Percentiles rank a stretch among this genome's conserved stretches.
phyloP scores from a whole-genome alignment of 768 basidiomycete species.

The Xerocomus potaroensis region DNA sequence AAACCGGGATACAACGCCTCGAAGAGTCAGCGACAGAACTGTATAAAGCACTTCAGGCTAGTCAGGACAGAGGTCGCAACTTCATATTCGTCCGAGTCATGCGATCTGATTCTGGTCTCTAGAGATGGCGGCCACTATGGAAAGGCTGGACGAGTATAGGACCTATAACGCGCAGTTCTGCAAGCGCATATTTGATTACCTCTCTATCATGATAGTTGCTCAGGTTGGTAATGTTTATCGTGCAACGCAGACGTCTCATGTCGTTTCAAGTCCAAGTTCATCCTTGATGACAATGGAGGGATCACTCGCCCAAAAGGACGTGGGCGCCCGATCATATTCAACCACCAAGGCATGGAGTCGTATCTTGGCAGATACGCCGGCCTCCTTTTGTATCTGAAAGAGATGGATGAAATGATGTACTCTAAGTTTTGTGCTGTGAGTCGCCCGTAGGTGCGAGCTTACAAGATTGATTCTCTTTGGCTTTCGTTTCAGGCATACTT shows the following conservation, averaged over 20 bases:
- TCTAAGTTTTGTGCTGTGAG: slow-evolving; percentile 86
- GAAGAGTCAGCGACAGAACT: slow-evolving; percentile 82
- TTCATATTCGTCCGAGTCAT: not conserved
- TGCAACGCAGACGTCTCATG: slow-evolving; percentile 4
- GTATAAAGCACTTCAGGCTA: slow-evolving; percentile 93
- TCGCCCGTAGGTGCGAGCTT: slow-evolving; percentile 9
- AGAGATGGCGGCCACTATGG: slow-evolving; percentile 99
- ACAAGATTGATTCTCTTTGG: slow-evolving; percentile 1
- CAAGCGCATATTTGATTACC: slow-evolving; percentile 84
- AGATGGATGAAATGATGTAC: slow-evolving; percentile 91
- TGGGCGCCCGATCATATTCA: slow-evolving; percentile 45
- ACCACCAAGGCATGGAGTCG: slow-evolving; percentile 73
- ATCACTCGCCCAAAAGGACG: slow-evolving; percentile 41
- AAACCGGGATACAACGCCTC: slow-evolving; percentile 66
- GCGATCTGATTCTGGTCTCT: slow-evolving; percentile 6
- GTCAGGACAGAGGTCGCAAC: slow-evolving; percentile 72
- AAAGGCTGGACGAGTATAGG: slow-evolving; percentile 84
- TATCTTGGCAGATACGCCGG: slow-evolving; percentile 89
- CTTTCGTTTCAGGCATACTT: slow-evolving; percentile 92
- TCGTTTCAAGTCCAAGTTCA: slow-evolving; percentile 53
- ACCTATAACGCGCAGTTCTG: slow-evolving; percentile 91
- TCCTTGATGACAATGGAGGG: slow-evolving; percentile 62
- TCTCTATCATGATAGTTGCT: slow-evolving; percentile 87
- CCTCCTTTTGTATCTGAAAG: slow-evolving; percentile 87
- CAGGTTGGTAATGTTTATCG: slow-evolving; percentile 52